phyloP scores from a whole-genome alignment of 2,329 filamentous ascomycete genomes.

The Aureobasidium lini region DNA sequence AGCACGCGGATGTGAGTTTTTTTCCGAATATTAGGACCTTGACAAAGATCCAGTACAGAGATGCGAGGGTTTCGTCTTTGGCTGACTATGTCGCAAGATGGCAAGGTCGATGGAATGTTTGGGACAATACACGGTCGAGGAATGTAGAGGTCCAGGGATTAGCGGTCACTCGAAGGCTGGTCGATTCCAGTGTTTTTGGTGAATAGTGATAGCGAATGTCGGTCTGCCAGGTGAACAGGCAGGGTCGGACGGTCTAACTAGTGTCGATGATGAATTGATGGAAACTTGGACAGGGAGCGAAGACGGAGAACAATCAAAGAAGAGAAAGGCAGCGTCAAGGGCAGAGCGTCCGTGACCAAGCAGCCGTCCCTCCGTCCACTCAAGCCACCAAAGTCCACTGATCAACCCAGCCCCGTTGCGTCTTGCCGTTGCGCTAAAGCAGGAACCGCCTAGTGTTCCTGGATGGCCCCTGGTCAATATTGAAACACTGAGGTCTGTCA shows the following conservation, averaged over 20 bases:
- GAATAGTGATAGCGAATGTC: slow-evolving; percentile 7
- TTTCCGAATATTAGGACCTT: background rate
- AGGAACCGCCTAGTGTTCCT: slow-evolving; percentile 10
- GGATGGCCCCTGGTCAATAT: slow-evolving; percentile 1
- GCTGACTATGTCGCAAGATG: background rate
- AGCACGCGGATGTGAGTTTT: slow-evolving; percentile 2
- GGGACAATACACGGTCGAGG: slow-evolving; percentile 6
- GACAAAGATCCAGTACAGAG: background rate
- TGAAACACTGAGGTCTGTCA: slow-evolving; percentile 2
- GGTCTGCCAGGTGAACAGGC: slow-evolving; percentile 14
- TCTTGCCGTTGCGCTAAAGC: slow-evolving; percentile 8
- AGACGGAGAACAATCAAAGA: slow-evolving; percentile 12
- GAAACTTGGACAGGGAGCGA: slow-evolving; percentile 7
- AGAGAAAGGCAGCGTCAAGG: slow-evolving; percentile 2
- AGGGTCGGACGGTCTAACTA: slow-evolving; percentile 6
- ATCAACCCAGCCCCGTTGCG: slow-evolving; percentile 11
- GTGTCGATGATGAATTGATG: slow-evolving; percentile 7
- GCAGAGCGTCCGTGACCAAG: background rate
- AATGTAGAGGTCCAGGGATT: slow-evolving; percentile 7
- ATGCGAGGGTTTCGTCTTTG: background rate
- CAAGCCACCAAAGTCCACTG: background rate
- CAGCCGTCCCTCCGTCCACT: background rate
- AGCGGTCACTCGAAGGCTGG: background rate
- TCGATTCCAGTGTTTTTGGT: background rate
- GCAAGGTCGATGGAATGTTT: slow-evolving; percentile 1